Evolutionary conservation across 331 rosid genomes (phyloP).

Genomic region (Phaseolus coccineus): DNA sequence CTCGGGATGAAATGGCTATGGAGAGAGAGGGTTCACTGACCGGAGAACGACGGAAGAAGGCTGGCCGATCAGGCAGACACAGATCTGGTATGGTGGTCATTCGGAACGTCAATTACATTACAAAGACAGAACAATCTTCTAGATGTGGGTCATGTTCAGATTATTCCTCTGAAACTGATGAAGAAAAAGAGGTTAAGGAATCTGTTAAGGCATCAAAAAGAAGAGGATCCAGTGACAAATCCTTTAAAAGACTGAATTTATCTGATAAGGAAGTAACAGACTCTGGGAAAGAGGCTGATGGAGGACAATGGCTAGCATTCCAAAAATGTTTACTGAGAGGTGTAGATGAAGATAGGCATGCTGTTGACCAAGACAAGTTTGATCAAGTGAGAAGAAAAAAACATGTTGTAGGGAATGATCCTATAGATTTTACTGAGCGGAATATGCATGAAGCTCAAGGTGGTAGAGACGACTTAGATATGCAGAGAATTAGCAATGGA

Average conservation of each 20-base stretch:
- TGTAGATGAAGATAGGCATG: slow-evolving; percentile 70
- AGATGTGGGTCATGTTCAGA: slow-evolving; percentile 66
- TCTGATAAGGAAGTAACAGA: slow-evolving; percentile 56
- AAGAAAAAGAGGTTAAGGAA: slow-evolving; percentile 56
- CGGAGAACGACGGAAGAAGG: slow-evolving; percentile 59
- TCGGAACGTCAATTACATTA: slow-evolving; percentile 80
- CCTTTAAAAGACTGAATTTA: slow-evolving; percentile 52
- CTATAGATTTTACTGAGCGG: slow-evolving; percentile 63
- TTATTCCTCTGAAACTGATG: slow-evolving; percentile 66
- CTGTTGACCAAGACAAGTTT: slow-evolving; percentile 63
- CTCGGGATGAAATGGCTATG: slow-evolving; percentile 55
- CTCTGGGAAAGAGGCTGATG: slow-evolving; percentile 60
- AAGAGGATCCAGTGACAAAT: slow-evolving; percentile 57
- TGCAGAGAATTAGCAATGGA: slow-evolving; percentile 62
- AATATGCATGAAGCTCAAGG: slow-evolving; percentile 57
- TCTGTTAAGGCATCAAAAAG: slow-evolving; percentile 58
- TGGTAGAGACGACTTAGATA: slow-evolving; percentile 48
- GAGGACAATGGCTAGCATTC: slow-evolving; percentile 88
- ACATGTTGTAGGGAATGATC: slow-evolving; percentile 62
- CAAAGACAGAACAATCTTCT: slow-evolving; percentile 67
- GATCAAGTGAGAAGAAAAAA: slow-evolving; percentile 58
- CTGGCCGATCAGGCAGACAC: slow-evolving; percentile 61
- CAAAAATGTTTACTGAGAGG: slow-evolving; percentile 83
- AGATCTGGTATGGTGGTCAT: slow-evolving; percentile 77
- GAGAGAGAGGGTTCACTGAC: slow-evolving; percentile 59